Conservation (phyloP, 345 rosid genomes). For the Atalantia buxifolia region DNA sequence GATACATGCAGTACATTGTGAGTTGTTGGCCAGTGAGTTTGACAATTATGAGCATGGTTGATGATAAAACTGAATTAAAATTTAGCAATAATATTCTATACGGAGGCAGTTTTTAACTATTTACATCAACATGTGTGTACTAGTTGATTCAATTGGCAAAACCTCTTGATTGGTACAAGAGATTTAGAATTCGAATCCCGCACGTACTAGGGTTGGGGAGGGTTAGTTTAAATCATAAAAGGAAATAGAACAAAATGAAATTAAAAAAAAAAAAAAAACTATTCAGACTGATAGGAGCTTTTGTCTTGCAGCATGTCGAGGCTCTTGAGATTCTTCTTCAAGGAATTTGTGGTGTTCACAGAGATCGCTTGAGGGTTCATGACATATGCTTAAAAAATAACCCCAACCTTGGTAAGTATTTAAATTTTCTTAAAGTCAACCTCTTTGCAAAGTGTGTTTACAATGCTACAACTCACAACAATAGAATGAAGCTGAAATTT, state of each 20-base stretch:
- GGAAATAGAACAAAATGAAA: not conserved
- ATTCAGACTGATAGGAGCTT: not conserved
- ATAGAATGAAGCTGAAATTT: not conserved
- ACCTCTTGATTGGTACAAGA: not conserved
- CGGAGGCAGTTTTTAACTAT: not conserved
- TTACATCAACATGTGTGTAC: not conserved
- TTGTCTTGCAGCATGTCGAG: conserved; percentile 73
- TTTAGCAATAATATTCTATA: not conserved
- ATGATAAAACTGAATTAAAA: not conserved
- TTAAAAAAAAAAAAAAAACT: not conserved
- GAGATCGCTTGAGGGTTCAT: conserved; percentile 78
- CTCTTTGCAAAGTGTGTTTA: not conserved
- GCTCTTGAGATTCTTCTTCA: conserved; percentile 98
- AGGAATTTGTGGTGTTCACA: conserved; percentile 97
- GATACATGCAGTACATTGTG: not conserved
- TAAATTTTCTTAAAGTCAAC: not conserved
- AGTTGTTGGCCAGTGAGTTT: not conserved
- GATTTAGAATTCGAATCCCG: not conserved
- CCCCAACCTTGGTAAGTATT: conserved; percentile 63
- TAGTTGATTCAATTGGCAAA: not conserved
- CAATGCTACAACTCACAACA: not conserved
- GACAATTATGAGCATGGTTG: not conserved
- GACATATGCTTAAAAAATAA: conserved; percentile 79
- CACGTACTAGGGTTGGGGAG: not conserved
- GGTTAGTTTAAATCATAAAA: not conserved